Evolutionary conservation across 306 rosid species (phyloP), one percentile per base, ranked within the genome.

Genomic region (Vigna trinervia): DNA sequence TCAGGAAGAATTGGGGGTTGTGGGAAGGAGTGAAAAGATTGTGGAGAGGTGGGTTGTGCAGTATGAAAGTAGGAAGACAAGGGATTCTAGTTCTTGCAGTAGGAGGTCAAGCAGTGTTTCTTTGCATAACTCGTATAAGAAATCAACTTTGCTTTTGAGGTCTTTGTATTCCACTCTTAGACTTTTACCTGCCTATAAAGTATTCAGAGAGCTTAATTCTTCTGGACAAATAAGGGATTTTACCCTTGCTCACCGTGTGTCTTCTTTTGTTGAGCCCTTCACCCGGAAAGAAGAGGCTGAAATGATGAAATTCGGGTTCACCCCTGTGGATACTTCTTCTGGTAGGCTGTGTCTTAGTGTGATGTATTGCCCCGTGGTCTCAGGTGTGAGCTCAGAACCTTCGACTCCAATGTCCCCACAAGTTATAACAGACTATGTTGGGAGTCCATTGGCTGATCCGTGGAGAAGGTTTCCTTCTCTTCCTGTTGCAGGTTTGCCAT

Each of bases 1-100:
- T 85, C 86, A 79, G 80, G 96, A 87, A 23, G 92, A 87, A 12
- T 52, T 86, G 32, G 83, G 89, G 59, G 15, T 73, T 69, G 89
- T 80, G 73, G 56, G 70, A 46, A 87, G 78, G 84, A 86, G 86
- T 48, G 97, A 88, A 56, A 92, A 75, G 89, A 86, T 92, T 80
- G 64, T 94, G 28, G 98, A 94, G 89, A 88, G 96, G 80, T 94
- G 97, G 98, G 80, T 90, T 19, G 47, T 94, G 80, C 93, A 83
- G 69, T 92, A 88, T 75, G 96, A 94, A 72, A 84, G 78, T 71
- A 77, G 86, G 77, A 92, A 82, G 74, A 73, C 69, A 22, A 87
- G 84, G 81, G 90, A 89, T 77, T 77, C 78, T 57, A 76, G 61
- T 85, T 85, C 91, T 3, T 75, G 87, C 12, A 84, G 73, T 76